phyloP scores from a whole-genome alignment of 306 rosid species.

The Carpinus fangiana region DNA sequence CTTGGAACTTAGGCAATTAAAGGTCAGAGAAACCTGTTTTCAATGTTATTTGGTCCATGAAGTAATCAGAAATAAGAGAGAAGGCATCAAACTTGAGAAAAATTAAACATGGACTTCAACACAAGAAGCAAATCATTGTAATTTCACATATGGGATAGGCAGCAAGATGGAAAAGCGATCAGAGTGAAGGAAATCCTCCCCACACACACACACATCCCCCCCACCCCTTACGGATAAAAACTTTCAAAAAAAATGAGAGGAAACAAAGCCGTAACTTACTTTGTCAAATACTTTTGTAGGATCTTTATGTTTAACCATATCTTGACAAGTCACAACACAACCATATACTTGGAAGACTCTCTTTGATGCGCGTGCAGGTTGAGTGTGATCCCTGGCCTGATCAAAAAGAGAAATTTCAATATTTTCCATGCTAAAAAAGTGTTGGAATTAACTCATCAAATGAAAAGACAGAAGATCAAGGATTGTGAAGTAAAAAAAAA shows the following conservation, averaged over 20 bases:
- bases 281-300: conserved; percentile 58
- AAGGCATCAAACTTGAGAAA: not conserved
- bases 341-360: conserved; percentile 90
- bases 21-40: not conserved
- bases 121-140: not conserved
- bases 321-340: conserved; percentile 69
- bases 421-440: not conserved
- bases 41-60: not conserved
- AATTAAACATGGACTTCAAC: not conserved
- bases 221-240: too few relatives aligned
- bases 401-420: conserved; percentile 8
- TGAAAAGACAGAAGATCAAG: not conserved
- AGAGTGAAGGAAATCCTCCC: not conserved
- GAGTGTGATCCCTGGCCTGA: conserved; percentile 52
- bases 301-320: conserved; percentile 77
- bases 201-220: not conserved
- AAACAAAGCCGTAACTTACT: conserved; percentile 47
- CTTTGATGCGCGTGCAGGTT: conserved; percentile 49
- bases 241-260: not conserved
- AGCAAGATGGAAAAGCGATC: not conserved
- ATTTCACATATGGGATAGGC: not conserved
- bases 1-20: not conserved
- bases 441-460: not conserved
- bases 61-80: not conserved
- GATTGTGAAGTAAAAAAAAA: not conserved